These are phyloP conservation scores for Coemansia sp. DNA, from an alignment of 192 early-diverging fungal genomes.

Conservation along the genomic window DNA sequence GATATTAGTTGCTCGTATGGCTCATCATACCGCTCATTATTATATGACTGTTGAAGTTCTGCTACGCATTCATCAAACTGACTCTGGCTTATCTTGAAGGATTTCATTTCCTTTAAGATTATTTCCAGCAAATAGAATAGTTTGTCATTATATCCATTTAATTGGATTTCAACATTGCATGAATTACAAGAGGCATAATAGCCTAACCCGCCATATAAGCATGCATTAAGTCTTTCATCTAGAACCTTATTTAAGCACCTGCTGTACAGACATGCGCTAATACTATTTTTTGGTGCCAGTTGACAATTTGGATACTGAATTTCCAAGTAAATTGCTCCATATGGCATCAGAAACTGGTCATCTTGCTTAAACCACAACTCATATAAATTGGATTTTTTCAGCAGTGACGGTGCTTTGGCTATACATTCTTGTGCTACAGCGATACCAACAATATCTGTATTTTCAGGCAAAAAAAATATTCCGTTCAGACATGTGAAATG, in stretches of 20 bases:
- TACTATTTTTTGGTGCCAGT: neutral
- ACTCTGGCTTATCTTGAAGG: neutral
- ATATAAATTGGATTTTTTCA: neutral
- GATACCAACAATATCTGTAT: neutral
- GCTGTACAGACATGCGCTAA: too few species aligned
- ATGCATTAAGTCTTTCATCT: neutral
- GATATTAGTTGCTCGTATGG: neutral
- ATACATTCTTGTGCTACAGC: neutral
- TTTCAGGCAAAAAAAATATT: neutral
- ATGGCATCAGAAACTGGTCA: neutral
- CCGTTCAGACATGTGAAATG: too few species aligned
- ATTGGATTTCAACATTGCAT: neutral
- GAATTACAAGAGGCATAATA: neutral
- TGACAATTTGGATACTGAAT: neutral
- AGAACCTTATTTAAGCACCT: too few species aligned
- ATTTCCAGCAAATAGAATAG: neutral
- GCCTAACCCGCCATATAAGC: neutral
- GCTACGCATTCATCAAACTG: neutral
- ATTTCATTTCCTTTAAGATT: neutral
- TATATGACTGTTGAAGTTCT: neutral
- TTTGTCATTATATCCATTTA: neutral
- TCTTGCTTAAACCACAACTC: neutral
- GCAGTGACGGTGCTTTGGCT: neutral
- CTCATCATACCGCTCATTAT: neutral
- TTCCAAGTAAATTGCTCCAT: neutral